A percentile compares a stretch with the other conserved stretches of the same genome.
These are phyloP conservation scores for Epichloe brachyelytri DNA, from an alignment of 2,329 filamentous ascomycete genomes.

Conservation along the genomic window DNA sequence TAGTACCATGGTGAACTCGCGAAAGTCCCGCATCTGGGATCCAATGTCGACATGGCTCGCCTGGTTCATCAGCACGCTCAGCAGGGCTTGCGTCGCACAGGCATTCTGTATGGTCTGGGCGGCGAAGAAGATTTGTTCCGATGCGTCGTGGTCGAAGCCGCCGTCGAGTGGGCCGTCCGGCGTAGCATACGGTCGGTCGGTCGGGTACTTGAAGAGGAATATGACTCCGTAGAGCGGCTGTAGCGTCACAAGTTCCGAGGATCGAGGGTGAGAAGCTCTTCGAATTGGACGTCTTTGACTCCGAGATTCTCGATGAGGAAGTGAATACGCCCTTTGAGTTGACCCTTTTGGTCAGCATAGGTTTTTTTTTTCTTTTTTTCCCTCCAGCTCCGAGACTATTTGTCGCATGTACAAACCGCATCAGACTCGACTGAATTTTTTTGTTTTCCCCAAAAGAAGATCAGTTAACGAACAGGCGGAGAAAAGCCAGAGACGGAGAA, in stretches of 20 bases:
- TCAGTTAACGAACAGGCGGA: constrained; percentile 1
- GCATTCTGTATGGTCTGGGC: constrained; percentile 97
- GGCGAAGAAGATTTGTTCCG: constrained; percentile 80
- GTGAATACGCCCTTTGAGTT: constrained; percentile 72
- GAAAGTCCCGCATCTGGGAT: constrained; percentile 58
- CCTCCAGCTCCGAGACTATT: background rate
- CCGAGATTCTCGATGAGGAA: constrained; percentile 86
- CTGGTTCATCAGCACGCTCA: constrained; percentile 86
- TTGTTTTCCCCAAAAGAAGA: background rate
- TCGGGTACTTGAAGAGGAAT: constrained; percentile 96
- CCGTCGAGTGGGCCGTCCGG: constrained; percentile 64
- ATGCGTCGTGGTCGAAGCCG: constrained; percentile 60
- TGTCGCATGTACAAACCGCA: constrained; percentile 49
- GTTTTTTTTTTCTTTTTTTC: background rate
- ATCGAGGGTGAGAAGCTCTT: constrained; percentile 87
- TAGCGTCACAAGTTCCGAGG: constrained; percentile 53
- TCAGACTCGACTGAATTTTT: constrained; percentile 64
- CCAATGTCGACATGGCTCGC: constrained; percentile 59
- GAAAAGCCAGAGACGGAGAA: background rate
- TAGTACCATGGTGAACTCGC: constrained; percentile 76
- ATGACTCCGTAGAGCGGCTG: constrained; percentile 88
- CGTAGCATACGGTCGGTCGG: constrained; percentile 47
- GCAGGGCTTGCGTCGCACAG: constrained; percentile 88
- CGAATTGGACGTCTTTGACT: constrained; percentile 88
- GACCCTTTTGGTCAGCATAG: background rate